Base-by-base conservation (phyloP, 176 grass and related monocot species). In the Poa pratensis region DNA sequence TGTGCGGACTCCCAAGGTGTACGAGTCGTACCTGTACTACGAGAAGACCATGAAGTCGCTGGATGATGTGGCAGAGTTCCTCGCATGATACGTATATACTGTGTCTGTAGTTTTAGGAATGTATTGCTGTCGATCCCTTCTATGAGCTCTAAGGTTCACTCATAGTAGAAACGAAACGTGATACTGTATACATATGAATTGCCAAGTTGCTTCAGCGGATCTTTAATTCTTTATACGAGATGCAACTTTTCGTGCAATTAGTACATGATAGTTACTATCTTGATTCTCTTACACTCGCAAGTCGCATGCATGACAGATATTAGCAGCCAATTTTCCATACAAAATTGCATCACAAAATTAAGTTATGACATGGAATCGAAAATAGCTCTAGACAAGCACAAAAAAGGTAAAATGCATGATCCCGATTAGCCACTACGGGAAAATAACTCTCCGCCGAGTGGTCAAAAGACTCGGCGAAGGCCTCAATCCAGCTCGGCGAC, bases 11-110 rank as follows among this genome's bases (percentile, higher is more conserved):
- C 93, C 96, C 3, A 98, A 98, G 83, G 93, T 98, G 68, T 94
- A 95, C 27, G 96, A 98, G 69, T 92, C 93, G 20, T 98, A 98
- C 69, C 80, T 95, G 76, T 98, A 82, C 91, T 98, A 98, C 5
- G 96, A 95, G 83, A 93, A 98, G 83, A 89, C 93, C 65, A 78
- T 98, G 8, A 95, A 98, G 85, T 95, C 96, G 10, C 67, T 98
- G 80, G 96, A 95, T 82, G 89, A 95, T 5, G 80, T 98, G 20
- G 39, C 91, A 32, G 76, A 71, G 69, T 88, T 98, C 79, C 64
- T 98, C 8, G 91, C 27, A 19, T 98, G 73, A 95, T 80, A 0
- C 40, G 27, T 50, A 22, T n/a, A 73, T 70, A 68, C 53, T 8
- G 6, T 30, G 73, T 43, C 17, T 6, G 28, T 76, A 80, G 69